Evolutionary conservation across 139 green algal species (phyloP).

Genomic region (Ettlia oleoabundans): DNA sequence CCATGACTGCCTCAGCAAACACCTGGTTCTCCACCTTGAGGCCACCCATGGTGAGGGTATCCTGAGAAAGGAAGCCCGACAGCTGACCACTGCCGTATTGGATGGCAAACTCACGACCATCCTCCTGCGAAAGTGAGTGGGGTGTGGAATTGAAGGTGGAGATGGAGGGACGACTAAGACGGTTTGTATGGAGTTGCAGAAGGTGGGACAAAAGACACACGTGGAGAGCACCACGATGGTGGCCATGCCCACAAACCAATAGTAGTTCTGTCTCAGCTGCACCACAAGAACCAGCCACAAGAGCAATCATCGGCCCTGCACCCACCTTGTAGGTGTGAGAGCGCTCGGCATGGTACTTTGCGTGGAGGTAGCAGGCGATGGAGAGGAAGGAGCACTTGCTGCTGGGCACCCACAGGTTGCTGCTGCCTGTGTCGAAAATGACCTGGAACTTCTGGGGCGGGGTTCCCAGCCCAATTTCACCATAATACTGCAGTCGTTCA

Average conservation of each 20-base stretch:
- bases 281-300: neutral
- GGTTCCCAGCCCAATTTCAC: conserved; percentile 89
- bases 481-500: conserved; percentile 98
- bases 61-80: conserved; percentile 88
- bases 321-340: conserved; percentile 50
- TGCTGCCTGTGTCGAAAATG: conserved; percentile 93
- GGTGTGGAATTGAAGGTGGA: no score
- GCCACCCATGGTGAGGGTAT: conserved; percentile 80
- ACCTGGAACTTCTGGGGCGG: conserved; percentile 93
- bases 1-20: conserved; percentile 85
- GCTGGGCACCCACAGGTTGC: conserved; percentile 88
- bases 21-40: conserved; percentile 72
- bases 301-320: neutral
- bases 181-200: no score
- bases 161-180: no score
- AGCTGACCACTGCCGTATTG: conserved; percentile 96
- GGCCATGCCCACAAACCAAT: no score
- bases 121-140: conserved; percentile 45
- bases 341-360: conserved; percentile 79
- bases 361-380: conserved; percentile 92
- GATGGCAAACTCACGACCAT: conserved; percentile 93
- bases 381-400: conserved; percentile 86
- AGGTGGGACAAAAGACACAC: no score
- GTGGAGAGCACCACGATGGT: no score
- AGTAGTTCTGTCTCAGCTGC: no score